Evolutionary conservation across 2,329 filamentous ascomycete species (phyloP), one percentile per base, ranked within the genome.

Genomic region (Phialophora chinensis): DNA sequence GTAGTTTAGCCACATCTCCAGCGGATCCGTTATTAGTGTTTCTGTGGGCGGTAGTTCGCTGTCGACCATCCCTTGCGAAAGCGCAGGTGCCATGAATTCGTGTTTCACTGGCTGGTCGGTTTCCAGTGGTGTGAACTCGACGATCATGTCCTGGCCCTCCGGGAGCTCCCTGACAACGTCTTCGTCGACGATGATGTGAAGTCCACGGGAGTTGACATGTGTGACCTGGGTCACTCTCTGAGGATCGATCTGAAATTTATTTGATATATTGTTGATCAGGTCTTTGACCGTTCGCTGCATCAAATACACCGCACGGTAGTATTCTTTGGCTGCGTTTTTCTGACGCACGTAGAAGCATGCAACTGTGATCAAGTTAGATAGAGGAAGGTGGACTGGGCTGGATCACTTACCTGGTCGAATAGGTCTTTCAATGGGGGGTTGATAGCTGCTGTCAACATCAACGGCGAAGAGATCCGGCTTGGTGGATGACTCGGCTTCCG

Each of bases 61-160:
- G 59, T 73, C 72, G 27, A 71, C 69, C 60, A 69, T 60, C 47
- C 68, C 66, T 14, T 69, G 66, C 5, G 66, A 66, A 14, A 52
- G 35, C 3, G 63, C 54, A 55, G 58, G 60, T 20, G 61, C 53
- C 8, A 61, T 58, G 33, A 68, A 66, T 62, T 72, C 69, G 25
- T 70, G 66, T 33, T 73, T 72, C 23, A 72, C 49, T 25, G 60
- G 58, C 20, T 64, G 67, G 44, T 74, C 77, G 58, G 80, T 76
- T 64, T 80, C 71, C 53, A 91, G 83, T 72, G 95, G 89, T 65
- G 91, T 84, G 66, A 89, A 86, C 72, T 90, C 87, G 50, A 86
- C 86, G 44, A 85, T 81, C 90, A 98, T 95, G 74, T 97, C 94
- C 77, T 98, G 92, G 35, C 93, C 93, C 79, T 99, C 95, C 1